A percentile compares a stretch with the other conserved stretches of the same genome.
Conservation (phyloP, 257 asterid genomes). For the Schizonepeta tenuifolia region DNA sequence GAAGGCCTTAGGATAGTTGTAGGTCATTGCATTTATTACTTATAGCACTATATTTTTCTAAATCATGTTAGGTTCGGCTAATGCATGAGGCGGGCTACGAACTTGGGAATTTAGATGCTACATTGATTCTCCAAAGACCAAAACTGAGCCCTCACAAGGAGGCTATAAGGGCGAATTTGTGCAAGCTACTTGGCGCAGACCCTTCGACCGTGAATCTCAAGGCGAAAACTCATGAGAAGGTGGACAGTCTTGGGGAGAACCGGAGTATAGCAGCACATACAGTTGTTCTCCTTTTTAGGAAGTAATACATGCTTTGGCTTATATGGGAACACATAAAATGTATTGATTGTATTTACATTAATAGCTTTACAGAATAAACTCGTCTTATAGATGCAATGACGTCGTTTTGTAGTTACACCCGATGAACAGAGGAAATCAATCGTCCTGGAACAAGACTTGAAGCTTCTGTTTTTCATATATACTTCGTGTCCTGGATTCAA, state of each 20-base stretch:
- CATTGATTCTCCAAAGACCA: slow-evolving; percentile 92
- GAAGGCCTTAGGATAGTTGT: background rate
- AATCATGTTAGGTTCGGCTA: slow-evolving; percentile 70
- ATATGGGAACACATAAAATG: slow-evolving; percentile 35
- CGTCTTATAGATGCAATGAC: background rate
- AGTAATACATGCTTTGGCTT: slow-evolving; percentile 32
- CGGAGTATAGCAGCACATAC: slow-evolving; percentile 97
- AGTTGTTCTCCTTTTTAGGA: slow-evolving; percentile 82
- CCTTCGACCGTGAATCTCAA: slow-evolving; percentile 82
- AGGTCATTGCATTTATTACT: slow-evolving; percentile 14
- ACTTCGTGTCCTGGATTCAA: background rate
- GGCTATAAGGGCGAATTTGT: slow-evolving; percentile 70
- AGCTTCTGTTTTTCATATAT: too few species aligned
- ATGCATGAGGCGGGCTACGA: slow-evolving; percentile 96
- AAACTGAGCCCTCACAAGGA: slow-evolving; percentile 96
- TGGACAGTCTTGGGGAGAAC: slow-evolving; percentile 96
- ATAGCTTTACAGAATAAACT: background rate
- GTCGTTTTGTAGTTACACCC: background rate
- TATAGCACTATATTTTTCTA: background rate
- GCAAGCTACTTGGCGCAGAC: slow-evolving; percentile 82
- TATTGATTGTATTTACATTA: slow-evolving; percentile 1
- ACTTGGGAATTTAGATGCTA: slow-evolving; percentile 86
- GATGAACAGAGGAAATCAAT: background rate
- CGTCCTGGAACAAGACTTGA: background rate
- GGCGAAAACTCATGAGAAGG: slow-evolving; percentile 97